A percentile compares a stretch with the other conserved stretches of the same genome.
phyloP scores from a whole-genome alignment of 805 yeast species.

The Ogataea ganodermae region DNA sequence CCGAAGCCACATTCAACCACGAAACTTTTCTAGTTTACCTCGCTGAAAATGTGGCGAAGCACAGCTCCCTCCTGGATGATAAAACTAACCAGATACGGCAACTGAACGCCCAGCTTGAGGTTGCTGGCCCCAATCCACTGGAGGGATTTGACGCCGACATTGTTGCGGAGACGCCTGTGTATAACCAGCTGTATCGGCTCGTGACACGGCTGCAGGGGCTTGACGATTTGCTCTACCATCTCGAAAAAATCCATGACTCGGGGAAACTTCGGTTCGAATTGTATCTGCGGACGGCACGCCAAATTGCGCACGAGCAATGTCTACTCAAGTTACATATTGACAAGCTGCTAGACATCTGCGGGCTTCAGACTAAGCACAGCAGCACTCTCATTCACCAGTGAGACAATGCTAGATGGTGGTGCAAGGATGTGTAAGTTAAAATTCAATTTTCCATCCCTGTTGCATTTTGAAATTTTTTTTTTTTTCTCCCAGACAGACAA shows the following conservation, averaged over 20 bases:
- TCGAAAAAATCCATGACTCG: constrained; percentile 56
- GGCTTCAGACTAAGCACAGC: neutral
- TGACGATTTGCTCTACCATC: constrained; percentile 62
- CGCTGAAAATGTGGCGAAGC: constrained; percentile 23
- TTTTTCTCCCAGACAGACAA: constrained; percentile 1
- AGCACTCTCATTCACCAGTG: neutral
- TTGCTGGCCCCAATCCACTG: constrained; percentile 18
- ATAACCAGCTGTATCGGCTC: constrained; percentile 63
- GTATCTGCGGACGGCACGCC: constrained; percentile 48
- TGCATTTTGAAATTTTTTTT: constrained; percentile 1
- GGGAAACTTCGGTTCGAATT: constrained; percentile 46
- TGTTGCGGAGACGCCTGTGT: constrained; percentile 52
- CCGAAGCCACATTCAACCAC: constrained; percentile 22
- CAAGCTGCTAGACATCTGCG: constrained; percentile 33
- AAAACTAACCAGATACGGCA: constrained; percentile 15
- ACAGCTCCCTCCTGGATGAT: constrained; percentile 23
- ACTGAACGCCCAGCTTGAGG: constrained; percentile 32
- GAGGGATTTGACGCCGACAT: constrained; percentile 46
- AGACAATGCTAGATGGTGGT: neutral
- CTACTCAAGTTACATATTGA: constrained; percentile 47
- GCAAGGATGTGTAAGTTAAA: neutral
- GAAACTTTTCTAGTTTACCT: constrained; percentile 19
- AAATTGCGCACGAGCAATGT: constrained; percentile 66
- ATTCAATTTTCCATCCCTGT: neutral
- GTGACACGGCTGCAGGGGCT: constrained; percentile 69